Percentiles rank a stretch among this genome's conserved stretches.
Conservation (phyloP, 2,329 filamentous ascomycete species). For the Fusarium secorum region DNA sequence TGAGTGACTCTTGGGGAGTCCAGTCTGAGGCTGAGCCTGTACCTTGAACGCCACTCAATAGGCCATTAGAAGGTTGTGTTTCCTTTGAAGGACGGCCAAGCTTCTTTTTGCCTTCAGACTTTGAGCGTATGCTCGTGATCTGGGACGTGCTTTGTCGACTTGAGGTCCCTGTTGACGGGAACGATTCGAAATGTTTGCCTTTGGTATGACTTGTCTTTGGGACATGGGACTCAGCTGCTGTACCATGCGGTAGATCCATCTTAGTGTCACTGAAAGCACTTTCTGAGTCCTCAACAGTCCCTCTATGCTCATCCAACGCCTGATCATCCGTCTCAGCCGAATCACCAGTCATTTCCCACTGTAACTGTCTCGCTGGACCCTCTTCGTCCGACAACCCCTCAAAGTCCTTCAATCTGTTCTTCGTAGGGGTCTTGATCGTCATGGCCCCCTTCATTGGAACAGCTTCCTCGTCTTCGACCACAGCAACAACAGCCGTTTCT, state of each 20-base stretch:
- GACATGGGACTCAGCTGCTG: neutral
- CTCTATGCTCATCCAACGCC: neutral
- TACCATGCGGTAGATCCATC: neutral
- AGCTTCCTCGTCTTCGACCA: conserved; percentile 35
- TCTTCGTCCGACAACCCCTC: conserved; percentile 45
- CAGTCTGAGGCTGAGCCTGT: neutral
- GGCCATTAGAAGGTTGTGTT: neutral
- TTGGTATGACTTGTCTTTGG: neutral
- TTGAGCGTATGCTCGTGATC: neutral
- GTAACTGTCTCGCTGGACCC: conserved; percentile 41
- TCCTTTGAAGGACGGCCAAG: neutral
- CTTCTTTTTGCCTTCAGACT: conserved; percentile 1
- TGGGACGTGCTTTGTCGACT: conserved; percentile 16
- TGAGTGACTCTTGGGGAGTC: neutral
- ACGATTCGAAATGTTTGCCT: neutral
- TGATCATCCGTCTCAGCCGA: conserved; percentile 3
- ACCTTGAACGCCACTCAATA: neutral
- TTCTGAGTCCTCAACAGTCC: neutral
- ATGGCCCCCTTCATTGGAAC: conserved; percentile 45
- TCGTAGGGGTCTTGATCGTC: conserved; percentile 49
- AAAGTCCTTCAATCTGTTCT: conserved; percentile 44
- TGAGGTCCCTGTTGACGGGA: conserved; percentile 5
- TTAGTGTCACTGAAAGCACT: neutral
- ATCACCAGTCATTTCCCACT: conserved; percentile 30
- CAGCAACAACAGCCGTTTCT: conserved; percentile 44